A percentile compares a stretch with the other conserved stretches of the same genome.
Conservation (phyloP, 2,329 filamentous ascomycete genomes). For the Monilinia vaccinii-corymbosi region DNA sequence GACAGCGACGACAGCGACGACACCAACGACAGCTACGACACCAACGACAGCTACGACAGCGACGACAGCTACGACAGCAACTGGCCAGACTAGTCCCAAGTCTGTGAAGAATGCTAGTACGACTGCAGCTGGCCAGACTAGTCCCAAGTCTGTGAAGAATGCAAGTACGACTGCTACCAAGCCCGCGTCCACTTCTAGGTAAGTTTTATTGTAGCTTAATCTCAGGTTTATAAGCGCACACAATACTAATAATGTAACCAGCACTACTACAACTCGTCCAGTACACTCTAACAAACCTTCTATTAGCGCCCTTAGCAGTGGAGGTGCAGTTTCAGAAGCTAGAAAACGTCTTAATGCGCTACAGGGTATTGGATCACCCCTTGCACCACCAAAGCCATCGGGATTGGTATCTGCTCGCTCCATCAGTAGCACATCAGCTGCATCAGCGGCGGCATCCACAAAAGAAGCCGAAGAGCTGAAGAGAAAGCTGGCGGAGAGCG, state of each 20-base stretch:
- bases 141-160: slow-evolving; percentile 32
- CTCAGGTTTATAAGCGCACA: not conserved
- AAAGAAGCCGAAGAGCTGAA: slow-evolving; percentile 46
- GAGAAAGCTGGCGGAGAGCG: slow-evolving; percentile 47
- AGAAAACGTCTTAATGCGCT: slow-evolving; percentile 50
- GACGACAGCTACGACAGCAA: no score
- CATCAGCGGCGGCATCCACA: not conserved
- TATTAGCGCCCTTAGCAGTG: slow-evolving; percentile 8
- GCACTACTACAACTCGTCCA: slow-evolving; percentile 29
- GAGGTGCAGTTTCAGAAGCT: slow-evolving; percentile 37
- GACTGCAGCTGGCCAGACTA: slow-evolving; percentile 26
- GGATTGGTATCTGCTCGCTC: slow-evolving; percentile 30
- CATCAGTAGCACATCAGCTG: slow-evolving; percentile 17
- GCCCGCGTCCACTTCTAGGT: slow-evolving; percentile 24
- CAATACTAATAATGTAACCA: slow-evolving; percentile 16
- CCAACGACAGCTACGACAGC: no score
- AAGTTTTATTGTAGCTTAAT: not conserved
- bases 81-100: slow-evolving; percentile 30
- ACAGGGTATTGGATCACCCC: slow-evolving; percentile 29
- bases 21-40: no score
- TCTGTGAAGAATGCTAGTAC: slow-evolving; percentile 32
- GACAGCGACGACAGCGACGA: no score
- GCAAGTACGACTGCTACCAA: slow-evolving; percentile 30
- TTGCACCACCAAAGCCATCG: slow-evolving; percentile 30
- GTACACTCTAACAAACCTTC: slow-evolving; percentile 31